phyloP scores from a whole-genome alignment of 805 yeast genomes.

The Lipomyces lipofer region DNA sequence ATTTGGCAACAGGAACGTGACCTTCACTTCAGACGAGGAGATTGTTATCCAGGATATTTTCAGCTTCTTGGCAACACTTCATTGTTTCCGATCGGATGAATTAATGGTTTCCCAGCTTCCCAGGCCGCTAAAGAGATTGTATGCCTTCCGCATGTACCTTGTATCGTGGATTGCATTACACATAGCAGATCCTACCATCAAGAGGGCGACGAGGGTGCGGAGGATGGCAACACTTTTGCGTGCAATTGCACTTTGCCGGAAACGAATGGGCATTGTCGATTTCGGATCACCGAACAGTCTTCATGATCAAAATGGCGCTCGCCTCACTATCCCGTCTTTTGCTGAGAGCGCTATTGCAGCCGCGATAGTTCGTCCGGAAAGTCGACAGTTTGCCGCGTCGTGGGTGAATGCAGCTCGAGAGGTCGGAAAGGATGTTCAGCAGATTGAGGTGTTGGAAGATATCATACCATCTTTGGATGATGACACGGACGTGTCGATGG shows the following conservation, averaged over 20 bases:
- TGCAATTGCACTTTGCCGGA: constrained; percentile 61
- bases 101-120: constrained; percentile 59
- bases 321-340: constrained; percentile 65
- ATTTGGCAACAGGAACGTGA: constrained; percentile 54
- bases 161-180: constrained; percentile 64
- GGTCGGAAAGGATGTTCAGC: constrained; percentile 30
- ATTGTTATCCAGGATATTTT: constrained; percentile 68
- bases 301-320: constrained; percentile 6
- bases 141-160: constrained; percentile 67
- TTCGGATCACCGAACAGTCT: constrained; percentile 1
- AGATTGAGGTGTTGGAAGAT: constrained; percentile 29
- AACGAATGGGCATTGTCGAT: constrained; percentile 63
- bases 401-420: constrained; percentile 65
- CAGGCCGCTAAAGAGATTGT: constrained; percentile 60
- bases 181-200: constrained; percentile 61
- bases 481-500: not conserved
- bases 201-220: constrained; percentile 59
- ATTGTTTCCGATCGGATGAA: constrained; percentile 47
- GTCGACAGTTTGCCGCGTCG: constrained; percentile 62
- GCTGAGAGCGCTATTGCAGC: constrained; percentile 76
- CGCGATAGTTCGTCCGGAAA: constrained; percentile 77
- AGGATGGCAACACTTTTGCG: constrained; percentile 69
- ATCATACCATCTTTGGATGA: constrained; percentile 13
- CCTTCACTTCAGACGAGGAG: constrained; percentile 49
- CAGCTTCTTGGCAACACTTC: constrained; percentile 64